Conservation (phyloP, 371 early-diverging fungal species). For the Dichotomocladium elegans region DNA sequence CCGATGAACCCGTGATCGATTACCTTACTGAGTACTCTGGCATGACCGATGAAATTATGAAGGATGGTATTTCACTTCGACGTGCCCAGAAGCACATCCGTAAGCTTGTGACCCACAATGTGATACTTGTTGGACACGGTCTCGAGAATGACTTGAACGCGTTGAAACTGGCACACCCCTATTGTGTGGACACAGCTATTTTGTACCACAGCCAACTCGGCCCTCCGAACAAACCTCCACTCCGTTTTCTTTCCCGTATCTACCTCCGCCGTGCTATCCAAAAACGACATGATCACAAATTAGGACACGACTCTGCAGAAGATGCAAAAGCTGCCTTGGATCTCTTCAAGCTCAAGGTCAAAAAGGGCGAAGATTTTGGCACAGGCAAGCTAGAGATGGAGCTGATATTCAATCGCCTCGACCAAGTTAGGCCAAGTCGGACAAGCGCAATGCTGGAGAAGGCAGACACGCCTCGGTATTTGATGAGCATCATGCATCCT, state of each 20-base stretch:
- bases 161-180: slow-evolving; percentile 53
- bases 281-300: slow-evolving; percentile 18
- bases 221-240: slow-evolving; percentile 54
- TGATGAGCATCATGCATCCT: slow-evolving; percentile 18
- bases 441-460: slow-evolving; percentile 45
- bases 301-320: slow-evolving; percentile 76
- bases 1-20: slow-evolving; percentile 63
- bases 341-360: slow-evolving; percentile 58
- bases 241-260: slow-evolving; percentile 55
- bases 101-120: slow-evolving; percentile 49
- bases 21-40: slow-evolving; percentile 71
- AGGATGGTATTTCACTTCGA: slow-evolving; percentile 45
- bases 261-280: slow-evolving; percentile 64
- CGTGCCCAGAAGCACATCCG: slow-evolving; percentile 58
- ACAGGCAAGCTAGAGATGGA: slow-evolving; percentile 37
- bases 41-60: slow-evolving; percentile 59
- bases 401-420: slow-evolving; percentile 48
- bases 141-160: slow-evolving; percentile 41
- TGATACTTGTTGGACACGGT: slow-evolving; percentile 53
- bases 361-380: slow-evolving; percentile 49
- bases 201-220: slow-evolving; percentile 60
- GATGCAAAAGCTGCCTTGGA: slow-evolving; percentile 77
- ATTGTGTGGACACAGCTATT: slow-evolving; percentile 69
- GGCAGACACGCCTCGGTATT: slow-evolving; percentile 7
- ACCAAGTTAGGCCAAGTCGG: slow-evolving; percentile 30